Percentiles rank a stretch among this genome's conserved stretches.
Conservation (phyloP, 495 filamentous ascomycete genomes). For the Aspergillus nanangensis region DNA sequence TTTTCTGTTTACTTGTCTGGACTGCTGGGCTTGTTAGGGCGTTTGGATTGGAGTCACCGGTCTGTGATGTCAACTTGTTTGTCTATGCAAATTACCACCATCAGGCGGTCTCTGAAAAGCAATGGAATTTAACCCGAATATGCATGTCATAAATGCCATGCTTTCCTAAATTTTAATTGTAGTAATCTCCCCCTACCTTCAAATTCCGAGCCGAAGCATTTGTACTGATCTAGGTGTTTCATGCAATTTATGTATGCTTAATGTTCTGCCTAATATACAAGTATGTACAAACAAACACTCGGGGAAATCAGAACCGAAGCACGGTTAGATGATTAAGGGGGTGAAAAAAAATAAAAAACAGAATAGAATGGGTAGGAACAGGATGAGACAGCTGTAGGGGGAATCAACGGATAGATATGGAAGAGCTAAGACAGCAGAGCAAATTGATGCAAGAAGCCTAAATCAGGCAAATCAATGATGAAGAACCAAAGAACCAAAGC, state of each 20-base stretch:
- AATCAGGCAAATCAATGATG: neutral
- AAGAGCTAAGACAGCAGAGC: neutral
- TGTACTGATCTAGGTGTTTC: too few relatives aligned
- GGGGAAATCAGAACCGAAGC: constrained; percentile 3
- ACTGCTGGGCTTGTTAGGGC: constrained; percentile 18
- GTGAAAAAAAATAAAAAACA: too few relatives aligned
- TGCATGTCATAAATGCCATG: too few relatives aligned
- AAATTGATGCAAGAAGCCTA: neutral
- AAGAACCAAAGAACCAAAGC: constrained; percentile 7
- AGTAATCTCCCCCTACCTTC: too few relatives aligned
- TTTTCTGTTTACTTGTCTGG: constrained; percentile 14
- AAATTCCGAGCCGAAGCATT: too few relatives aligned
- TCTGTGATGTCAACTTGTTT: constrained; percentile 13
- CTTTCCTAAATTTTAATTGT: too few relatives aligned
- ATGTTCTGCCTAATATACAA: constrained; percentile 8
- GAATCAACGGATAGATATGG: neutral
- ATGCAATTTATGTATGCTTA: constrained; percentile 5
- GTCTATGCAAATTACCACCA: constrained; percentile 8
- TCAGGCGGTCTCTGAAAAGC: neutral
- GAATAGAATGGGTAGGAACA: neutral
- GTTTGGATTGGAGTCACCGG: constrained; percentile 24
- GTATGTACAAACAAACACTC: constrained; percentile 5
- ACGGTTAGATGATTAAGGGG: too few relatives aligned
- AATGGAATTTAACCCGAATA: too few relatives aligned
- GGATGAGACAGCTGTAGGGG: too few relatives aligned